Evolutionary conservation across 1,284 basidiomycete species (phyloP).

Genomic region (Ceratobasidium sp.): DNA sequence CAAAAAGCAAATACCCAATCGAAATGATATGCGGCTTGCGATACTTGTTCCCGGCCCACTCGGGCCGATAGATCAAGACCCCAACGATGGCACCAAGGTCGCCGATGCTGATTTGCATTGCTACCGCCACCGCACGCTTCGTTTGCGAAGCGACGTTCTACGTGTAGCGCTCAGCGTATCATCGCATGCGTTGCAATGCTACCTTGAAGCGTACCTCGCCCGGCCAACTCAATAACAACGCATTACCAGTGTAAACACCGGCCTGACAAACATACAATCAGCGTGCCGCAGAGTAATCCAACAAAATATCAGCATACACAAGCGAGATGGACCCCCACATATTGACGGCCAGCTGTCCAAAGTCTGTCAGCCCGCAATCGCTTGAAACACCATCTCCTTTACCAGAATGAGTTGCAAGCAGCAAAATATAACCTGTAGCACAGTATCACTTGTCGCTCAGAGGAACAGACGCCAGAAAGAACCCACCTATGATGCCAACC

Average conservation of each 20-base stretch:
- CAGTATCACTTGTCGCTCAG: conserved; percentile 8
- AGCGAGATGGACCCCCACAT: conserved; percentile 72
- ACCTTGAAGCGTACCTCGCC: conserved; percentile 49
- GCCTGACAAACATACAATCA: conserved; percentile 56
- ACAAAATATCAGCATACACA: conserved; percentile 6
- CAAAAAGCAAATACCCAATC: conserved; percentile 70
- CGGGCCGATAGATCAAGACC: conserved; percentile 66
- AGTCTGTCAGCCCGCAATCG: conserved; percentile 34
- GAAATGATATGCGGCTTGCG: conserved; percentile 72
- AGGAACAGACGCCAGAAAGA: conserved; percentile 15
- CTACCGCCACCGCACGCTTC: conserved; percentile 74
- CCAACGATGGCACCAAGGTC: conserved; percentile 74
- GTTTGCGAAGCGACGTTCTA: conserved; percentile 79
- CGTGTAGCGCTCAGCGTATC: too few species aligned
- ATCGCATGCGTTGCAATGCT: neutral
- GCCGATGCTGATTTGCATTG: conserved; percentile 76
- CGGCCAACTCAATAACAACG: conserved; percentile 66
- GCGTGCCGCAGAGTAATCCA: neutral
- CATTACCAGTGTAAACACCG: conserved; percentile 73
- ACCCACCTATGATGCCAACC: conserved; percentile 69
- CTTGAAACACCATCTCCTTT: neutral
- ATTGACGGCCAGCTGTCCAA: conserved; percentile 66
- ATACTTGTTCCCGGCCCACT: conserved; percentile 64
- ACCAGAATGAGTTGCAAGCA: conserved; percentile 67
- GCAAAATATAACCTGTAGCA: conserved; percentile 69